Evolutionary conservation across 352 stramenopile species (phyloP).

Genomic region (Globisporangium megalacanthum): DNA sequence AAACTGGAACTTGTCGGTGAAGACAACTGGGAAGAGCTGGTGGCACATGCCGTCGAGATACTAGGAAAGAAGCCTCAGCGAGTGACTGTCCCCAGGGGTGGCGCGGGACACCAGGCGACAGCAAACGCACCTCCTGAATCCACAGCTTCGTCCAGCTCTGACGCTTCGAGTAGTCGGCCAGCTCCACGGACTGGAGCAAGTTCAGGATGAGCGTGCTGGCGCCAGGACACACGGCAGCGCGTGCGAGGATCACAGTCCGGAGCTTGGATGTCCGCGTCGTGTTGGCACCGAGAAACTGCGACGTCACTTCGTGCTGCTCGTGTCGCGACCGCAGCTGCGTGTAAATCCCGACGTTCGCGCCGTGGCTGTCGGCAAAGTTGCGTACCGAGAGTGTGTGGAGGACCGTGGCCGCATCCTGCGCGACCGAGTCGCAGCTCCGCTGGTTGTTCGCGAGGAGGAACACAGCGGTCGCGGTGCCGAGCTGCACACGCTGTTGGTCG

Average conservation of each 20-base stretch:
- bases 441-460: conserved; percentile 58
- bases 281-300: conserved; percentile 39
- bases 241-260: conserved; percentile 51
- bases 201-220: conserved; percentile 64
- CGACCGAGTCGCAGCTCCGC: conserved; percentile 14
- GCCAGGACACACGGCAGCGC: conserved; percentile 45
- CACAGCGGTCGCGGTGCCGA: conserved; percentile 42
- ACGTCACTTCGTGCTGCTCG: conserved; percentile 42
- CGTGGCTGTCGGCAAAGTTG: conserved; percentile 50
- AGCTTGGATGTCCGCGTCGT: conserved; percentile 35
- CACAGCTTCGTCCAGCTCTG: conserved; percentile 30
- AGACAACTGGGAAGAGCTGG: conserved; percentile 61
- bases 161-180: conserved; percentile 31
- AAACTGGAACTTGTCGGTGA: conserved; percentile 47
- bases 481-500: conserved; percentile 43
- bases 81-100: no score
- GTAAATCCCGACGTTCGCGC: conserved; percentile 47
- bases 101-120: neutral
- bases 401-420: conserved; percentile 51
- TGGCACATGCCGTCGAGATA: conserved; percentile 68
- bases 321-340: conserved; percentile 41
- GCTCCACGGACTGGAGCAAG: conserved; percentile 46
- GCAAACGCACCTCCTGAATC: conserved; percentile 52
- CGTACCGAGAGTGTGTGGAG: conserved; percentile 53
- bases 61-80: conserved; percentile 13